Evolutionary conservation across 1,284 basidiomycete species (phyloP), one percentile per base, ranked within the genome.

Genomic region (Phylloboletellus chloephorus): DNA sequence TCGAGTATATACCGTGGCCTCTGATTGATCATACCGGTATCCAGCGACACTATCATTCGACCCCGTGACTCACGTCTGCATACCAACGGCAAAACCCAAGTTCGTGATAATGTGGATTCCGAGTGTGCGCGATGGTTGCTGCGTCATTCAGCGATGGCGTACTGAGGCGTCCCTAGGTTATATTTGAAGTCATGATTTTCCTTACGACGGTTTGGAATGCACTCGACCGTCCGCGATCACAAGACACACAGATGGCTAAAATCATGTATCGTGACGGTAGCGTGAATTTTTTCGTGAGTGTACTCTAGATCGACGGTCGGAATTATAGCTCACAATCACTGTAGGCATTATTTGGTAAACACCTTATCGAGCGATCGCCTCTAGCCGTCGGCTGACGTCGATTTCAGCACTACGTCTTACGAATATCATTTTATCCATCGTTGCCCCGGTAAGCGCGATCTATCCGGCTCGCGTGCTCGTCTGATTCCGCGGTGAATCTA

Each of bases 171-270:
- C 8, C 11, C 5, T 31, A 70, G 65, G 50, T 67, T 7, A 39
- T 46, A 2, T 70, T 71, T 22, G 67, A 72, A 40, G 29, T 58
- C n/a, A 52, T 71, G 33, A 40, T 67, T 1, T 64, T 70, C 28
- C 31, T 54, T 16, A 52, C 56, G 20, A 58, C 65, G 6, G 50
- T 57, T 16, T 67, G 65, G 60, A 67, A 69, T 38, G 63, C 65
- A 3, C 41, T 67, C 13, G 52, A 56, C 34, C 53, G 50, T 19
- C 64, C 67, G 13, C 58, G 63, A 15, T 33, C 45, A 1, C 38
- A 48, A 5, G 45, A 58, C 23, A 47, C 30, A 3, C 38, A 46
- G 12, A 48, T 69, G 32, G 29, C 57, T 9, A 44, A 50, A 16
- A 40, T 57, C 24, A 50, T 71, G 29, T 60, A 62, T 31, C 51